Conservation (phyloP, 129 eudicot species). For the Calendula officinalis region DNA sequence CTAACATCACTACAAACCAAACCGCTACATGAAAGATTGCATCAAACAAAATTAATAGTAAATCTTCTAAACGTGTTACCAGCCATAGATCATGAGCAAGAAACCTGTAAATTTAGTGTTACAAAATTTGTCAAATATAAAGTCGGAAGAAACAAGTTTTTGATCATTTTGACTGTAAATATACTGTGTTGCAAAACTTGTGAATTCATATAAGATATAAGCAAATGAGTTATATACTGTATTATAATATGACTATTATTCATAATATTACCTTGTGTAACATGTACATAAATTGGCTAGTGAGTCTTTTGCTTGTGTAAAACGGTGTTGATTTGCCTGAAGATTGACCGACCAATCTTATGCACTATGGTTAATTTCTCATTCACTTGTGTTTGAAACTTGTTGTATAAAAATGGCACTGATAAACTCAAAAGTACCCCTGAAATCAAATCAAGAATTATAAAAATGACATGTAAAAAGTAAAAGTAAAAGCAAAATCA, state of each 20-base stretch:
- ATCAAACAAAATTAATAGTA: slow-evolving; percentile 9
- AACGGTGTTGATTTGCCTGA: slow-evolving; percentile 27
- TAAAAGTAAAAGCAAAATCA: background rate
- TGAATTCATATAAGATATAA: too few relatives aligned
- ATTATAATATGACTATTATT: too few relatives aligned
- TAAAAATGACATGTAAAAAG: background rate
- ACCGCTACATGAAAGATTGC: slow-evolving; percentile 2
- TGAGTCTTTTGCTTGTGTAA: slow-evolving; percentile 56
- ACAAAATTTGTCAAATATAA: background rate
- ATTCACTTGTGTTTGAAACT: slow-evolving; percentile 66
- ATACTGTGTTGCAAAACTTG: too few relatives aligned
- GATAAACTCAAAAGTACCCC: slow-evolving; percentile 75
- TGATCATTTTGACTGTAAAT: too few relatives aligned
- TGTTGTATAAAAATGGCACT: slow-evolving; percentile 70
- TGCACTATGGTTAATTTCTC: slow-evolving; percentile 48
- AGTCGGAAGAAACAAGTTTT: background rate
- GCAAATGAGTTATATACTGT: too few relatives aligned
- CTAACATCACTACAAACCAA: slow-evolving; percentile 1
- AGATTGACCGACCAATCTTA: slow-evolving; percentile 36
- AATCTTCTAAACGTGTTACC: slow-evolving; percentile 16
- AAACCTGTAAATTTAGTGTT: slow-evolving; percentile 11
- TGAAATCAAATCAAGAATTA: slow-evolving; percentile 26
- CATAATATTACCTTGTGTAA: too few relatives aligned
- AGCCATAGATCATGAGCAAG: slow-evolving; percentile 9
- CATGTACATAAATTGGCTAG: slow-evolving; percentile 34